Base-by-base conservation (phyloP, 2,329 filamentous ascomycete genomes). In the Alternaria sp. region DNA sequence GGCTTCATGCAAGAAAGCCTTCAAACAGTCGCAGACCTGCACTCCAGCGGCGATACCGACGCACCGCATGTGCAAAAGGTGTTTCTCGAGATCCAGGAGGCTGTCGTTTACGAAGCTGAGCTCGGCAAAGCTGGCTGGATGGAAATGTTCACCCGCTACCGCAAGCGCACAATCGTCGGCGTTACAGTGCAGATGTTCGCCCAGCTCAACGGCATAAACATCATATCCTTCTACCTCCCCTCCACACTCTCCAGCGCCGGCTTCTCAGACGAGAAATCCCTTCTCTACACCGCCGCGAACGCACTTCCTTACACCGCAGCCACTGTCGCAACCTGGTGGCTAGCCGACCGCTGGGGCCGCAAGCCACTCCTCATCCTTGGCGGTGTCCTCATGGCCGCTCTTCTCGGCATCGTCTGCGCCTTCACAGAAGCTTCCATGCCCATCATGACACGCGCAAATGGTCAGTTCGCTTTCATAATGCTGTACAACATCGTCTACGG, bases 131-230 rank as follows among this genome's bases (percentile, higher is more conserved):
- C 73, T 9, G 71, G 54, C 8, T 80, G 76, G 74, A 63, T 51
- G 59, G 80, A 82, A 71, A 82, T 82, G 80, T 81, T 81, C 58
- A 82, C 79, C 7, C 74, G 74, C 5, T 82, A 82, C 57, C 77
- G 79, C 43, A 82, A 82, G 60, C 76, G 80, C n/a, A 81, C 79
- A 3, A 75, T 81, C 28, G 77, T 81, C 30, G 80, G 78, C 52
- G 80, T 81, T 58, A 81, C 79, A 0, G 80, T 77, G 9, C 79
- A 81, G 43, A 81, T 81, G 78, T 81, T 79, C 45, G 79, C 80
- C 2, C 79, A 81, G 50, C 72, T 81, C 32, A 81, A 81, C 66
- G 80, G 80, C 23, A 81, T 81, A 68, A 82, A 81, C 67, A 77
- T 82, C 67, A 81, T 81, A 61, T 81, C 80, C 5, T 82, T 81